Conservation (phyloP, 192 early-diverging fungal genomes). For the Coemansia furcata region DNA sequence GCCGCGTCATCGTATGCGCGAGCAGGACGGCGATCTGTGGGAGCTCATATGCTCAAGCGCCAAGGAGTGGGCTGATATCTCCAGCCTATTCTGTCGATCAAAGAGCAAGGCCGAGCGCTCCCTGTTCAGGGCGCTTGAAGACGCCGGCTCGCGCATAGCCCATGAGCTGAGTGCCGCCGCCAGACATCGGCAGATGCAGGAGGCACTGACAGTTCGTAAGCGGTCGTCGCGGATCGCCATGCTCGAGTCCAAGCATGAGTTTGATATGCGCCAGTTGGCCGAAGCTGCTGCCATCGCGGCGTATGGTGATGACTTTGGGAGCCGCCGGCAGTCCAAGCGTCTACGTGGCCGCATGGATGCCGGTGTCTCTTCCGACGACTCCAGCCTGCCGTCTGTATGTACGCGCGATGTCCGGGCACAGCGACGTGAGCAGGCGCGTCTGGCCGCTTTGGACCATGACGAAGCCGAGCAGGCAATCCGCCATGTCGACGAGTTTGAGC, state of each 20-base stretch:
- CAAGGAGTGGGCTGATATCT: conserved; percentile 17
- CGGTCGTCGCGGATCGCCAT: conserved; percentile 17
- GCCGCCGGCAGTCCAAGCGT: conserved; percentile 12
- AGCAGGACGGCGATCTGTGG: conserved; percentile 37
- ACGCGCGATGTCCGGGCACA: conserved; percentile 16
- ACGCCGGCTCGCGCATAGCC: not conserved
- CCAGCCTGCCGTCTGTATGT: not conserved
- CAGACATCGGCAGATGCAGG: conserved; percentile 6
- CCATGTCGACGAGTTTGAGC: not conserved
- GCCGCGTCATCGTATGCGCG: conserved; percentile 25
- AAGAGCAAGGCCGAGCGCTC: conserved; percentile 10
- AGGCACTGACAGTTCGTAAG: conserved; percentile 8
- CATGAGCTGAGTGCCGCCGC: not conserved
- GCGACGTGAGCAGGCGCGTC: conserved; percentile 16
- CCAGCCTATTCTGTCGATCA: conserved; percentile 4
- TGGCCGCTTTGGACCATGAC: not conserved
- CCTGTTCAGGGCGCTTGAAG: not conserved
- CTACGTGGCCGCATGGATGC: not conserved
- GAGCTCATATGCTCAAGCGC: conserved; percentile 25
- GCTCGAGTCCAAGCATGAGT: conserved; percentile 4
- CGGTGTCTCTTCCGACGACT: not conserved
- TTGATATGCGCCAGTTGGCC: not conserved
- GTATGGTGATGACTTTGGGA: not conserved
- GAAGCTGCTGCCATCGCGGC: not conserved
- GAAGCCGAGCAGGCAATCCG: conserved; percentile 1